Evolutionary conservation across 306 rosid genomes (phyloP), one percentile per base, ranked within the genome.

Genomic region (Arachis hypogaea): DNA sequence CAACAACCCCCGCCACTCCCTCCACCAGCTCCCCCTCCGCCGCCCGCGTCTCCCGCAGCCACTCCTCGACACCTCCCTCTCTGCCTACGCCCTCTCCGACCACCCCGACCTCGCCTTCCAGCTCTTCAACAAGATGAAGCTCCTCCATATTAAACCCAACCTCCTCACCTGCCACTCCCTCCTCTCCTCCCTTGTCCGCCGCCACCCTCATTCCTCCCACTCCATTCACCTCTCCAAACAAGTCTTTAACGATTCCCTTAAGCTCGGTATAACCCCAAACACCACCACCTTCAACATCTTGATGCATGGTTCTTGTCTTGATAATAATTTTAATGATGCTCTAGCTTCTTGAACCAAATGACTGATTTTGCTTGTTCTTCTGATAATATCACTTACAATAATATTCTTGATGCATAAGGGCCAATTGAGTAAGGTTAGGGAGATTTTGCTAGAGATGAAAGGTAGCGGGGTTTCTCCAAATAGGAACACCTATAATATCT

Each of bases 161-260:
- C 51, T 85, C 61, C 92, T 91, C 61, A 93, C 98, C 1, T 83
- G 88, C 60, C 91, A 93, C 41, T 88, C 94, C 7, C 85, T 93
- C 52, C 71, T 93, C 22, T 85, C 77, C 57, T 80, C 94, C 7
- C 82, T 91, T 54, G 88, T 88, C 7, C 79, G 86, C 38, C 67
- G 54, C 74, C 80, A 83, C 38, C 67, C 49, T 72, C 80, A 83
- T 0, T 86, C 92, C 30, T 81, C 86, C 0, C 78, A 80, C 38
- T 78, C 88, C 10, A 40, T 83, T 49, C 33, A 56, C 3, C 60
- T 88, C 78, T 82, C 88, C 5, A 70, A 51, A 12, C 80, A 74
- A 1, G 67, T 88, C 2, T 88, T 91, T 40, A 28, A 66, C 12
- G 89, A 88, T 69, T 71, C 87, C 0, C 3, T 89, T 42, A 11